Evolutionary conservation across 192 early-diverging fungal species (phyloP).

Genomic region (Coemansia sp.): DNA sequence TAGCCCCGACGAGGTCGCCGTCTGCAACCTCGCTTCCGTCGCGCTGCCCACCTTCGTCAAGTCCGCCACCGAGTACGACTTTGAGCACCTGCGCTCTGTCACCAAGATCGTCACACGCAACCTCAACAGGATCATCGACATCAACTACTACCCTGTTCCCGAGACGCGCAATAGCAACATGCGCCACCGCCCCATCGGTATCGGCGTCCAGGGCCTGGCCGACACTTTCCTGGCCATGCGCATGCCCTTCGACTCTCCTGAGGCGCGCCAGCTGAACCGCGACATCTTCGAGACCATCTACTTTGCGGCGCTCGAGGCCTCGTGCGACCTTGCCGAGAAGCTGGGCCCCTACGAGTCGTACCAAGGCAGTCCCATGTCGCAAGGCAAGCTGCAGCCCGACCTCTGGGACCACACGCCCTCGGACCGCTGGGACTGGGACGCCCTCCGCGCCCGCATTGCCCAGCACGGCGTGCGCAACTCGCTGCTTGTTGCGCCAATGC

Average conservation of each 20-base stretch:
- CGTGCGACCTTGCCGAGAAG: constrained; percentile 81
- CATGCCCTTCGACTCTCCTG: constrained; percentile 86
- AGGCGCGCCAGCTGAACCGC: constrained; percentile 78
- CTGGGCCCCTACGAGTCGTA: constrained; percentile 86
- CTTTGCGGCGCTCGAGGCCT: constrained; percentile 88
- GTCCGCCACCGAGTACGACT: constrained; percentile 71
- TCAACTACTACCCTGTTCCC: constrained; percentile 93
- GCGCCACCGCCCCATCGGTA: constrained; percentile 93
- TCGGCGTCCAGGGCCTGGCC: constrained; percentile 98
- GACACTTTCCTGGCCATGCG: constrained; percentile 96
- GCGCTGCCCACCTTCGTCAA: constrained; percentile 87
- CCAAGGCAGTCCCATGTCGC: constrained; percentile 80
- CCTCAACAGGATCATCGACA: constrained; percentile 96
- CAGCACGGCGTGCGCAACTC: constrained; percentile 90
- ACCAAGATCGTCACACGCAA: constrained; percentile 88
- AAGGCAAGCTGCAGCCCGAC: constrained; percentile 91
- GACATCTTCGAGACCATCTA: constrained; percentile 97
- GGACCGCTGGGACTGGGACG: constrained; percentile 90
- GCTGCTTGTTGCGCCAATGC: constrained; percentile 95
- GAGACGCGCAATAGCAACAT: constrained; percentile 88
- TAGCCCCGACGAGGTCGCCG: constrained; percentile 91
- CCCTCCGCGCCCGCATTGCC: constrained; percentile 73
- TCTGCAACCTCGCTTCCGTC: constrained; percentile 96
- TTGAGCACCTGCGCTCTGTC: constrained; percentile 77
- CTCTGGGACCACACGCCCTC: constrained; percentile 84